Conservation (phyloP, 257 asterid genomes). For the Pogostemon cablin region DNA sequence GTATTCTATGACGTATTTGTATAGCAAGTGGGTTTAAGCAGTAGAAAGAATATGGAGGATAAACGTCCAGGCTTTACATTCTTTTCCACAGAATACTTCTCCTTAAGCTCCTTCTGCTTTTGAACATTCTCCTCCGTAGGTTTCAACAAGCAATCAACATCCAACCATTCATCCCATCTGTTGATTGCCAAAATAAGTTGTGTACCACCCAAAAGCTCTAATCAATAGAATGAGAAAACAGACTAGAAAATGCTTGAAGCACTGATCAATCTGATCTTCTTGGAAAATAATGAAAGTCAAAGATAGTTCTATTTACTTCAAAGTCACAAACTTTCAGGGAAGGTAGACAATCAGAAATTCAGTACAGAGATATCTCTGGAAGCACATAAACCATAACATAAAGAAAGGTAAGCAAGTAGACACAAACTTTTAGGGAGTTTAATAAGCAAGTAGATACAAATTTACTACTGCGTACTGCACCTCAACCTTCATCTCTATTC, state of each 20-base stretch:
- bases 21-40: too few relatives aligned
- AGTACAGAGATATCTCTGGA: slow-evolving; percentile 17
- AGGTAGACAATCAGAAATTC: slow-evolving; percentile 13
- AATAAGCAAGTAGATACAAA: too few relatives aligned
- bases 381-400: slow-evolving; percentile 22
- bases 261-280: slow-evolving; percentile 12
- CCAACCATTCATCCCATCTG: slow-evolving; percentile 96
- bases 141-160: slow-evolving; percentile 53
- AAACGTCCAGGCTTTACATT: slow-evolving; percentile 45
- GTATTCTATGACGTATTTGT: too few relatives aligned
- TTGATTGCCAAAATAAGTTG: slow-evolving; percentile 31
- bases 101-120: slow-evolving; percentile 53
- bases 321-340: slow-evolving; percentile 5
- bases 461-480: too few relatives aligned
- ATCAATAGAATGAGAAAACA: slow-evolving; percentile 16
- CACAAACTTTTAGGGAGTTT: too few relatives aligned
- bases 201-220: background rate
- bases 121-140: slow-evolving; percentile 58
- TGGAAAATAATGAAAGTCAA: slow-evolving; percentile 17
- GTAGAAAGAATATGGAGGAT: too few relatives aligned
- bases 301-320: background rate
- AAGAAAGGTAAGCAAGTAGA: background rate
- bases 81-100: slow-evolving; percentile 45
- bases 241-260: slow-evolving; percentile 16
- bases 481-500: too few relatives aligned